Evolutionary conservation across 345 rosid genomes (phyloP), one percentile per base, ranked within the genome.

Genomic region (Nasturtium officinale): DNA sequence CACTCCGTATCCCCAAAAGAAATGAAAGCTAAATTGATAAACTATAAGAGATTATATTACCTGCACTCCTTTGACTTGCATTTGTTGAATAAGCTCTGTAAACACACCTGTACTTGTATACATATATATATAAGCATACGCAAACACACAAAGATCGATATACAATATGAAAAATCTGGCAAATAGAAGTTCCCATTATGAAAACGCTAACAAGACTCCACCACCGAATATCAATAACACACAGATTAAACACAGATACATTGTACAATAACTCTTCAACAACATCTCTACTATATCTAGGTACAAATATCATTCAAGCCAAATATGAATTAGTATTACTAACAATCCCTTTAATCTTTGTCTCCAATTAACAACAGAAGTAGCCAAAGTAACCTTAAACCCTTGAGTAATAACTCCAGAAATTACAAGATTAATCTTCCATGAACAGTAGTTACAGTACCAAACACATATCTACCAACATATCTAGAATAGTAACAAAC

Each of bases 51-150:
- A 1, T 1, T 45, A 43, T 0, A 23, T 65, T 85, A 94, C 98
- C 91, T 94, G 97, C 61, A 88, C 96, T 12, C 98, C 98, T 80
- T 88, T 92, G 61, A 95, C 99, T 84, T 87, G 96, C 92, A 95
- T 91, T 78, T 95, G 99, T 46, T 95, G 99, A 77, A 91, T 86
- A 45, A 95, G 98, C 84, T 95, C 99, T 0, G 99, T 95, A 83
- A 95, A 95, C 15, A 95, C 99, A 76, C 99, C 99, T 94, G 84
- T 16, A 61, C 40, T 73, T 40, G 54, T 50, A 77, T 23, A 61
- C 29, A 52, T 32, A 57, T 5, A 48, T n/a, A 63, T 5, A 47
- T 32, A 37, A 60, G 55, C 26, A 45, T n/a, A n/a, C n/a, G n/a
- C n/a, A n/a, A n/a, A 67, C 38, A 50, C 20, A 45, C 29, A 60